Evolutionary conservation across 2,329 filamentous ascomycete species (phyloP).

Genomic region (Pestalotiopsis sp.): DNA sequence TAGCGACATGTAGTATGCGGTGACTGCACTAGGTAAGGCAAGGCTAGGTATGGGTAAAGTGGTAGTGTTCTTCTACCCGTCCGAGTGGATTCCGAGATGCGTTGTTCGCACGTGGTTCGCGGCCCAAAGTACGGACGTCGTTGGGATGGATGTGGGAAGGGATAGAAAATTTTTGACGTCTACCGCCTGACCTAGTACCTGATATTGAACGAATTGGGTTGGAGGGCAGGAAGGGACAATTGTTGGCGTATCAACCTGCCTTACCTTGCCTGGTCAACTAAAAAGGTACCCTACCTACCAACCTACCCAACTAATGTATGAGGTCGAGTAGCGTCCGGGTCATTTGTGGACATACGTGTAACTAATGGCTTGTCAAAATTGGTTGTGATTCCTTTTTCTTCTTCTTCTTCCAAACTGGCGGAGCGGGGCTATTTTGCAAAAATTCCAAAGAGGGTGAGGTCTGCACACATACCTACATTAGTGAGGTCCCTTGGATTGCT

Average conservation of each 20-base stretch:
- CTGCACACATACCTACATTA: not conserved
- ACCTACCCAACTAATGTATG: too few species aligned
- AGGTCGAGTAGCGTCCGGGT: too few species aligned
- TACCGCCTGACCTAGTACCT: not conserved
- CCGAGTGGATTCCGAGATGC: not conserved
- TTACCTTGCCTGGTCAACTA: too few species aligned
- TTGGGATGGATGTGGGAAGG: not conserved
- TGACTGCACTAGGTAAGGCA: not conserved
- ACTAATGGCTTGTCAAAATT: too few species aligned
- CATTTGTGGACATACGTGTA: too few species aligned
- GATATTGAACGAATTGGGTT: not conserved
- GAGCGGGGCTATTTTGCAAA: too few species aligned
- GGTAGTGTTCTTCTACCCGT: not conserved
- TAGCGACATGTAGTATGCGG: slow-evolving; percentile 7
- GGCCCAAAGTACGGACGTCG: not conserved
- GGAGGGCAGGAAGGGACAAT: not conserved
- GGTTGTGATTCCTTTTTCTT: too few species aligned
- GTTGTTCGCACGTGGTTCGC: slow-evolving; percentile 12
- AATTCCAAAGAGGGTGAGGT: too few species aligned
- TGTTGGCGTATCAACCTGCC: too few species aligned
- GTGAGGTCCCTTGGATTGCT: not conserved
- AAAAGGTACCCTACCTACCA: too few species aligned
- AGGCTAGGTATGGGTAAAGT: not conserved
- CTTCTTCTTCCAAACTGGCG: too few species aligned
- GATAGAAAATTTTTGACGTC: not conserved